Percentiles rank a stretch among this genome's conserved stretches.
phyloP scores from a whole-genome alignment of 148 eudicot genomes.

The Cornus controversa region DNA sequence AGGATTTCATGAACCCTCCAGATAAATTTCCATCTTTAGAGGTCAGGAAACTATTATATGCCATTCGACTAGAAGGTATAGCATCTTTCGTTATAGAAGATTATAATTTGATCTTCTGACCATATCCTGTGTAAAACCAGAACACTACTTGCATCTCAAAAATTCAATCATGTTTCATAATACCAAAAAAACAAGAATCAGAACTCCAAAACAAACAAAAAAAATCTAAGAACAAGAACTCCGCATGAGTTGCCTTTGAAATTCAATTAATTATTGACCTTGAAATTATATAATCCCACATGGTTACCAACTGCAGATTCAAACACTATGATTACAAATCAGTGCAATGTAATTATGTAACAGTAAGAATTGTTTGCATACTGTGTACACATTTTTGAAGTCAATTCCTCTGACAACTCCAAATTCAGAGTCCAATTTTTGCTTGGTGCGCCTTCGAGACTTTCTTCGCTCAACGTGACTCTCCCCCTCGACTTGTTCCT shows the following conservation, averaged over 20 bases:
- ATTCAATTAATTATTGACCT: neutral
- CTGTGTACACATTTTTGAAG: slow-evolving; percentile 91
- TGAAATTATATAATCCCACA: neutral
- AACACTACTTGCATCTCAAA: neutral
- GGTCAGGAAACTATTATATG: neutral
- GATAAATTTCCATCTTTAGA: neutral
- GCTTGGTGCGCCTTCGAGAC: slow-evolving; percentile 51
- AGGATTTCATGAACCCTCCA: neutral
- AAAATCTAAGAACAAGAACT: neutral
- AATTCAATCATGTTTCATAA: neutral
- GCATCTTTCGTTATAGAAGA: neutral
- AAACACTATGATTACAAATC: neutral
- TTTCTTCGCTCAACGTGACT: slow-evolving; percentile 44
- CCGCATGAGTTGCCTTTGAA: neutral
- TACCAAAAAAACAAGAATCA: neutral
- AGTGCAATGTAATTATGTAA: neutral
- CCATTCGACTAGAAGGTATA: neutral
- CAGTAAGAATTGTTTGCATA: slow-evolving; percentile 26
- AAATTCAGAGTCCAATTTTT: slow-evolving; percentile 80
- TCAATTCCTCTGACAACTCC: slow-evolving; percentile 97
- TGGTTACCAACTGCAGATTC: neutral
- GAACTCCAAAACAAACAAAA: neutral
- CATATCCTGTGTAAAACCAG: neutral
- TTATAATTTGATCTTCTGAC: neutral
- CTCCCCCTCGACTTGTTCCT: slow-evolving; percentile 50